Base-by-base conservation (phyloP, 2,329 filamentous ascomycete species). In the Metarhizium rileyi region DNA sequence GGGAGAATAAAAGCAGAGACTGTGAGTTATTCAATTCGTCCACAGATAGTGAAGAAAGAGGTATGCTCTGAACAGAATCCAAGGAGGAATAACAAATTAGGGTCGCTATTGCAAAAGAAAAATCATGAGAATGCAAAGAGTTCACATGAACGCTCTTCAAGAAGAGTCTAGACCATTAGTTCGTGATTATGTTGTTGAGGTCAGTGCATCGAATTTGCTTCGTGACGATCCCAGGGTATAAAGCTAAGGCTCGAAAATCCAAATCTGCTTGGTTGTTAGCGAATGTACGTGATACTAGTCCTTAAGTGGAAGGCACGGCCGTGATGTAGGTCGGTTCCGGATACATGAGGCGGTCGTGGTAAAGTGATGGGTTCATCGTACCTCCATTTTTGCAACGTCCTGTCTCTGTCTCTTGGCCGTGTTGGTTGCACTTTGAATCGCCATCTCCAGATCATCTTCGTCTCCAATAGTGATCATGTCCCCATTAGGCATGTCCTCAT, bases 401-500 rank as follows among this genome's bases (percentile, higher is more conserved):
- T 77, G 75, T 59, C 83, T 80, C 63, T 91, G 85, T 66, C 80
- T 86, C 68, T 75, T 80, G 44, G 86, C 90, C 52, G 73, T 70
- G 46, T 78, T 77, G 66, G 81, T 87, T 6, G 84, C 83, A 44
- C 74, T 78, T 65, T 80, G 77, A 48, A 97, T 76, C 26, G 88
- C 83, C 81, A 96, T 87, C 46, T 97, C 90, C 54, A 96, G 70
- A 70, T 98, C 93, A 61, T 98, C 93, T 66, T 96, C 88, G 66
- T 98, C 93, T 27, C 86, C 90, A 80, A 98, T 85, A 28, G 91
- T 96, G 62, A 98, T 94, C 86, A 96, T 91, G 62, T 97, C 91
- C 3, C 86, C 86, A 49, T 84, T 76, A 1, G 79, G 78, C 52
- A 73, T 67, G 57, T 88, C 86, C 58, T 97, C 93, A 55, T 94